Percentiles rank a stretch among this genome's conserved stretches.
Evolutionary conservation across 1,139 yeast genomes (phyloP).

Genomic region (Hanseniaspora gamundiae): DNA sequence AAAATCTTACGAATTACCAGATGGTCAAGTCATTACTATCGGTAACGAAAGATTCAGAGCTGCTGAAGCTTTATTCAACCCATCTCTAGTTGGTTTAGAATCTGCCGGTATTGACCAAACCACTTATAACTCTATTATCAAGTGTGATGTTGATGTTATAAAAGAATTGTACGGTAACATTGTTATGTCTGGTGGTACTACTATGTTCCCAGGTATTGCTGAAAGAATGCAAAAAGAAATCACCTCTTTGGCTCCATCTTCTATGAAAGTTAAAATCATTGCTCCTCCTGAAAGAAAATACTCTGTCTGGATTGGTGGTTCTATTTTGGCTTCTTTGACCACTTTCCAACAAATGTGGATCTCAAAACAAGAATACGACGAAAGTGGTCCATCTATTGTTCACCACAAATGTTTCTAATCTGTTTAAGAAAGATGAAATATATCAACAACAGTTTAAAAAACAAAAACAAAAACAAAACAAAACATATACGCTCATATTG

Average conservation of each 20-base stretch:
- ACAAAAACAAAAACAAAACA: not conserved
- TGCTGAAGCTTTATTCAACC: constrained; percentile 99
- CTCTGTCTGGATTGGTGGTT: constrained; percentile 99
- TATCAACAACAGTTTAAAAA: too few species aligned
- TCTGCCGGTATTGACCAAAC: constrained; percentile 99
- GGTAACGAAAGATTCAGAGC: constrained; percentile 99
- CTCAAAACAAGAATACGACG: constrained; percentile 99
- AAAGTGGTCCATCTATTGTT: constrained; percentile 98
- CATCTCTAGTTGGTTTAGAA: constrained; percentile 93
- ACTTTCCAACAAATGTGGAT: constrained; percentile 99
- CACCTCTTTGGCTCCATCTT: constrained; percentile 98
- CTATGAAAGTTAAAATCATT: constrained; percentile 98
- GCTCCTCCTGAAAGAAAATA: constrained; percentile 99
- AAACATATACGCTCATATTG: too few species aligned
- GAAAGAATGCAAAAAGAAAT: constrained; percentile 99
- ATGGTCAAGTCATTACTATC: constrained; percentile 98
- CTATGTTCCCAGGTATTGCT: constrained; percentile 99
- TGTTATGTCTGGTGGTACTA: constrained; percentile 99
- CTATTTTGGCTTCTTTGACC: constrained; percentile 94
- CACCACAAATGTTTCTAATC: constrained; percentile 99
- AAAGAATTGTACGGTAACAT: constrained; percentile 98
- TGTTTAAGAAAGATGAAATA: not conserved
- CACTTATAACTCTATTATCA: constrained; percentile 96
- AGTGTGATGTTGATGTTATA: constrained; percentile 98
- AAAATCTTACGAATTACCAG: constrained; percentile 98